Conservation (phyloP, 2,329 filamentous ascomycete genomes). For the Bipolaris victoriae region DNA sequence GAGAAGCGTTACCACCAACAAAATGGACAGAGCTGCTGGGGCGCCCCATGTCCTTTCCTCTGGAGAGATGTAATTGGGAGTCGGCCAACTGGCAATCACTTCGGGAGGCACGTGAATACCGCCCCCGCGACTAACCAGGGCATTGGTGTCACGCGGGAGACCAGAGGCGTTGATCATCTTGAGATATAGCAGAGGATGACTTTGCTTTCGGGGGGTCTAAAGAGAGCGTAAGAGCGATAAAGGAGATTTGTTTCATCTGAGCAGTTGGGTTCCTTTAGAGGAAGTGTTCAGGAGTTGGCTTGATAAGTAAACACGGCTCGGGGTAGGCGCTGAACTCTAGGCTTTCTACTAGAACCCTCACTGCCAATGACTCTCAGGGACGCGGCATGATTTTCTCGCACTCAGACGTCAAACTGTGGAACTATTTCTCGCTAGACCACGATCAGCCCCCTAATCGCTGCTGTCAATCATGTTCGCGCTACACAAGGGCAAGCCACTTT, state of each 20-base stretch:
- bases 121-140: neutral
- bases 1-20: neutral
- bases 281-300: neutral
- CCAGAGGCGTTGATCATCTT: neutral
- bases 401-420: neutral
- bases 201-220: neutral
- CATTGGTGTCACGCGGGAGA: neutral
- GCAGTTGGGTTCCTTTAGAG: neutral
- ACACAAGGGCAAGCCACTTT: neutral
- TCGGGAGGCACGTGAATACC: neutral
- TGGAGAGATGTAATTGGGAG: neutral
- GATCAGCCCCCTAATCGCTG: neutral
- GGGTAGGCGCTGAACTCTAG: neutral
- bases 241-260: neutral
- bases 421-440: neutral
- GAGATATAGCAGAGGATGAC: neutral
- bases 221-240: neutral
- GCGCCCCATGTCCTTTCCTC: neutral
- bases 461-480: neutral
- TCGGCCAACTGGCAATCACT: neutral
- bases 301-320: neutral
- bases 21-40: neutral
- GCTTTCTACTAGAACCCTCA: neutral
- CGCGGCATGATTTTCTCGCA: neutral
- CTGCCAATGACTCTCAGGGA: neutral